These are phyloP conservation scores for Aspergillus baeticus DNA, from an alignment of 495 filamentous ascomycete species.

Conservation along the genomic window DNA sequence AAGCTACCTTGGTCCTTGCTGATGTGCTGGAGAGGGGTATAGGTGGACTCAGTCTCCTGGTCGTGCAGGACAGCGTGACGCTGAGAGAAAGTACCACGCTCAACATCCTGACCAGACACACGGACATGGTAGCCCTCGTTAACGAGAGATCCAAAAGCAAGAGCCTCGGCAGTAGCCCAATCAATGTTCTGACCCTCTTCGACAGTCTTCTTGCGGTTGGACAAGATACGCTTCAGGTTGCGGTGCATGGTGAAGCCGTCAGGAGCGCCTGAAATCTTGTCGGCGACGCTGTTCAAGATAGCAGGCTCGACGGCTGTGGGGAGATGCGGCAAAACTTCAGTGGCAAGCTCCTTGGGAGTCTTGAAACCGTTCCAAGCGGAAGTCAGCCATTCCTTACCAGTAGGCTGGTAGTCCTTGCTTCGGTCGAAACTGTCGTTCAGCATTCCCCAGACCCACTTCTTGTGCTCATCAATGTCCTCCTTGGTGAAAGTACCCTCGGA, in stretches of 20 bases:
- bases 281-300: conserved; percentile 74
- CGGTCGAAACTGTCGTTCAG: conserved; percentile 93
- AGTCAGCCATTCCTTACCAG: conserved; percentile 95
- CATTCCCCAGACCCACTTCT: conserved; percentile 99
- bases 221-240: conserved; percentile 95
- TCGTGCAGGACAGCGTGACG: conserved; percentile 96
- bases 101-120: conserved; percentile 96
- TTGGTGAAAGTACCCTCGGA: conserved; percentile 92
- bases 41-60: conserved; percentile 88
- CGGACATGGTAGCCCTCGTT: conserved; percentile 93
- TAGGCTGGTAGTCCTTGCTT: conserved; percentile 96
- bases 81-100: conserved; percentile 99
- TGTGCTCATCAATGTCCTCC: conserved; percentile 98
- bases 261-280: conserved; percentile 70
- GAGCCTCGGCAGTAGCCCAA: conserved; percentile 94
- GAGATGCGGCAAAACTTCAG: conserved; percentile 89
- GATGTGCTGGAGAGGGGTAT: conserved; percentile 88
- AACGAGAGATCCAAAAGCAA: conserved; percentile 90
- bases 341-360: conserved; percentile 94
- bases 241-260: conserved; percentile 86
- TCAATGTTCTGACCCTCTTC: conserved; percentile 92
- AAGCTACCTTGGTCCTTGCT: conserved; percentile 88
- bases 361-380: conserved; percentile 99
- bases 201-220: conserved; percentile 87
- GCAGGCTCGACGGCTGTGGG: conserved; percentile 74